Evolutionary conservation across 1,284 basidiomycete genomes (phyloP), one percentile per base, ranked within the genome.

Genomic region (Hypsizygus ulmarius): DNA sequence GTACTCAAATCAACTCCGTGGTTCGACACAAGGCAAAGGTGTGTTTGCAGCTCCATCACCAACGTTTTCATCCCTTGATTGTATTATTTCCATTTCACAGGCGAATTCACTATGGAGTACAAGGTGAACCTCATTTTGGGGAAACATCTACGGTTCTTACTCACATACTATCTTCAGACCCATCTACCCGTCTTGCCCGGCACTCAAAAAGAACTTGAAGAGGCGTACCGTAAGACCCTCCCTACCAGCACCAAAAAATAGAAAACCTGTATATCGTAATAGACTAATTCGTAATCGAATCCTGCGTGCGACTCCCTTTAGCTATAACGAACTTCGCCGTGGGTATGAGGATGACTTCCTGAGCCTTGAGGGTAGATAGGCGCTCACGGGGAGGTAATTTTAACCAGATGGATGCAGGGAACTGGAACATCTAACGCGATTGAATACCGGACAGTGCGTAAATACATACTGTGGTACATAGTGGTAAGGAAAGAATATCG

Each of bases 91-190:
- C n/a, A n/a, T 27, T 6, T 43, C 36, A 14, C 49, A 78, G 77
- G 84, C 53, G 91, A 94, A 70, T 96, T 95, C 64, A 91, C 89
- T 55, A 97, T 97, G 94, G 93, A 96, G 68, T 97, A 96, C 70
- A 92, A 91, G 77, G 88, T 87, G 55, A 43, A 73, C 63, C 47
- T 1, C 29, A 15, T 28, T 38, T 11, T 38, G 43, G 41, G n/a
- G 28, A 29, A 30, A 19, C n/a, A 28, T 36, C 28, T 39, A 44
- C n/a, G n/a, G 39, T 36, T 39, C 39, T 14, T 44, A 40, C 34
- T 54, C 15, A 54, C 32, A 39, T 40, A 32, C 32, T 32, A 39
- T 44, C 40, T 47, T 5, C 53, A 88, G 83, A 79, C 70, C 29
- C 91, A 97, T 64, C 73, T 81, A 64, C 90, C 93, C 10, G 94